Conservation (phyloP, 768 basidiomycete genomes). For the Sarcomyxa edulis region DNA sequence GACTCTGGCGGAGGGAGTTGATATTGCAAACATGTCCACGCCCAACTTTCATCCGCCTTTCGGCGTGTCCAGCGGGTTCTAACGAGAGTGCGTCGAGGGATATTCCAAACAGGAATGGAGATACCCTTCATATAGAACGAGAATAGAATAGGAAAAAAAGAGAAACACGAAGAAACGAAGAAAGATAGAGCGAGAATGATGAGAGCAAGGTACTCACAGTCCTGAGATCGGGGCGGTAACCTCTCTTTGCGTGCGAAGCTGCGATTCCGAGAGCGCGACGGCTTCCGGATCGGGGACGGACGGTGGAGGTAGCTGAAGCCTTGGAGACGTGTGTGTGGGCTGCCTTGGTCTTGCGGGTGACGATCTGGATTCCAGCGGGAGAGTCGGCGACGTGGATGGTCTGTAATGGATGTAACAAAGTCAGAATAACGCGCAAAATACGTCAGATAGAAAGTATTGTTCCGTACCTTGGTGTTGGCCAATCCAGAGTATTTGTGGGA, state of each 20-base stretch:
- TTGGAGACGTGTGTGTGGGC: conserved; percentile 44
- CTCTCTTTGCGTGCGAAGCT: conserved; percentile 52
- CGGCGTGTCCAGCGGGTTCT: conserved; percentile 82
- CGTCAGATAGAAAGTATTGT: neutral
- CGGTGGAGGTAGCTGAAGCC: conserved; percentile 40
- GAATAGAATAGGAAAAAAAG: conserved; percentile 10
- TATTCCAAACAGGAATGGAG: neutral
- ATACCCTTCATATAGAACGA: too few relatives aligned
- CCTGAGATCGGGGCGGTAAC: conserved; percentile 77
- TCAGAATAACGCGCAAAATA: conserved; percentile 3
- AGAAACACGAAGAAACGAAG: conserved; percentile 9
- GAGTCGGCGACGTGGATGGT: conserved; percentile 60
- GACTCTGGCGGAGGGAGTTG: conserved; percentile 40
- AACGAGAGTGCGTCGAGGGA: conserved; percentile 67
- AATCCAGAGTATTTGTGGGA: conserved; percentile 92
- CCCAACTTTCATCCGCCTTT: conserved; percentile 75
- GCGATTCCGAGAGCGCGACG: conserved; percentile 69
- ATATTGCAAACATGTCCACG: conserved; percentile 94
- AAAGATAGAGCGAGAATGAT: conserved; percentile 6
- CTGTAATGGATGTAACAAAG: conserved; percentile 27
- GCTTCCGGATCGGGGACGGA: conserved; percentile 65
- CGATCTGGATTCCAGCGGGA: conserved; percentile 51
- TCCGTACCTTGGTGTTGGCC: conserved; percentile 73
- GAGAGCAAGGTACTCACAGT: conserved; percentile 45
- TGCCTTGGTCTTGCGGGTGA: conserved; percentile 60